Evolutionary conservation across 2,329 filamentous ascomycete genomes (phyloP).

Genomic region (Colletotrichum sojae): DNA sequence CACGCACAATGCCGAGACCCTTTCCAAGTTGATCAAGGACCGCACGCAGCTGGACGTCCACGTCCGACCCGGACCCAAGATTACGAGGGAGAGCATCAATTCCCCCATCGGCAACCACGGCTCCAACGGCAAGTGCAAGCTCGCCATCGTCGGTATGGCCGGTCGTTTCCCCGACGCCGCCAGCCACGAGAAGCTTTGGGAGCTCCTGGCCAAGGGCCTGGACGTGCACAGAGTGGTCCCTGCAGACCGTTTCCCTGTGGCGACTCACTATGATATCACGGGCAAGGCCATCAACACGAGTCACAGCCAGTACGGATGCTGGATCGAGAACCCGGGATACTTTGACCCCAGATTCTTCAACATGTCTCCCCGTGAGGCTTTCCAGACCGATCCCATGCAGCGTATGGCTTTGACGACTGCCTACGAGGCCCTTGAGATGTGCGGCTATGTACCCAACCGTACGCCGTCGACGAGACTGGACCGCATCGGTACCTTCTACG

Average conservation of each 20-base stretch:
- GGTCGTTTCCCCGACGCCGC: constrained; percentile 61
- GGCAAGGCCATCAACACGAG: constrained; percentile 75
- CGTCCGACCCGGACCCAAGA: constrained; percentile 54
- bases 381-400: constrained; percentile 81
- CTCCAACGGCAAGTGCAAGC: constrained; percentile 70
- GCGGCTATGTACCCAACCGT: constrained; percentile 77
- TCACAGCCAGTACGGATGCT: constrained; percentile 51
- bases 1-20: constrained; percentile 62
- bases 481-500: constrained; percentile 81
- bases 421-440: constrained; percentile 85
- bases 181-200: constrained; percentile 58
- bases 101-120: constrained; percentile 63
- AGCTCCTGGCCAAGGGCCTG: constrained; percentile 74
- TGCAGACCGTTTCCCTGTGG: constrained; percentile 72
- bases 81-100: constrained; percentile 51
- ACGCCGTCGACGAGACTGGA: constrained; percentile 73
- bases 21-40: constrained; percentile 58
- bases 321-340: constrained; percentile 75
- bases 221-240: constrained; percentile 74
- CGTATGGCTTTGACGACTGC: constrained; percentile 80
- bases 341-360: constrained; percentile 82
- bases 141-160: constrained; percentile 82
- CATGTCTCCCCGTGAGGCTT: constrained; percentile 78
- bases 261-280: constrained; percentile 73
- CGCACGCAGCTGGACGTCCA: constrained; percentile 60